Evolutionary conservation across 108 stramenopile species (phyloP), one percentile per base, ranked within the genome.

Genomic region (Skeletonema menzelii): DNA sequence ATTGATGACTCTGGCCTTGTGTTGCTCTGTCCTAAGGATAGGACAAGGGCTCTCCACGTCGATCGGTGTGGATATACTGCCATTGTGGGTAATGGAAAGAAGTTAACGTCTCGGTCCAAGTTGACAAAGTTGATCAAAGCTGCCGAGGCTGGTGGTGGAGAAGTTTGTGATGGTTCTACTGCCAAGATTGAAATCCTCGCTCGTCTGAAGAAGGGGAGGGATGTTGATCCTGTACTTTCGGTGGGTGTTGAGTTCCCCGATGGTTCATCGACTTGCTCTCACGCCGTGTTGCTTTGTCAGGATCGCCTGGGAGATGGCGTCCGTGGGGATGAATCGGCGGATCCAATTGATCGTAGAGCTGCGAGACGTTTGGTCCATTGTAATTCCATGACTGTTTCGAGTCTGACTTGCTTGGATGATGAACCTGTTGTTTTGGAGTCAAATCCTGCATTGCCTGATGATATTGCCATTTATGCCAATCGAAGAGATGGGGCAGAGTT

Each of bases 1-100:
- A 86, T 91, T 0, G 92, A 93, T 75, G 92, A 93, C 71, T 86
- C 88, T 13, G 92, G 92, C 15, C 63, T 91, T 46, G 87, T 93
- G 2, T 59, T 93, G 27, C 56, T 93, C 1, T 89, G 88, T 67
- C 92, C 92, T 14, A 88, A 86, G 62, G 80, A 85, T 37, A 74
- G 79, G 13, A 56, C 75, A 3, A 53, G 65, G 1, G 77, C 79
- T 26, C 34, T 93, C 11, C 80, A 81, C 68, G 84, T 90, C 7
- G 89, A 93, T 65, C 58, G 57, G 7, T 68, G 75, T 28, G 79
- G 79, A 17, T 93, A 93, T 64, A 56, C 86, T 14, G 87, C 92
- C 12, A 88, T 93, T 13, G 82, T 93, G 34, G 92, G 92, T 11
- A 93, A 87, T 59, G 89, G 87, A 13, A 83, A 85, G 27, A 76